Base-by-base conservation (phyloP, 148 eudicot species). In the Persicaria tinctoria region DNA sequence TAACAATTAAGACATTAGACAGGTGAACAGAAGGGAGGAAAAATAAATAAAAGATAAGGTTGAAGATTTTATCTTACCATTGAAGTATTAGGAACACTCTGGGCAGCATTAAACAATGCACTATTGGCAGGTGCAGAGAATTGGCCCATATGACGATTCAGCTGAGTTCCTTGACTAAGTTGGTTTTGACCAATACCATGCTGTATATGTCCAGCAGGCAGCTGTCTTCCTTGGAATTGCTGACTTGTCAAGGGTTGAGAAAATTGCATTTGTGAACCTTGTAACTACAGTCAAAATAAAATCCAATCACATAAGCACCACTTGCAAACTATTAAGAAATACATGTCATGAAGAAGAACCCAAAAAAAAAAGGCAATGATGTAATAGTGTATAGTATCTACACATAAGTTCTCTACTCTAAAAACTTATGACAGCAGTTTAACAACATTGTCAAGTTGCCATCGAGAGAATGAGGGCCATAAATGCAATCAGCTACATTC, bases 71-170 rank as follows among this genome's bases (percentile, higher is more conserved):
- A 27, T 71, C 89, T 85, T 45, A 96, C 99, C 97, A 92, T 89
- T 77, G 93, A 87, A 74, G 88, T 79, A 80, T 87, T 89, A 75
- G 99, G 92, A 75, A 93, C 85, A 78, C 80, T 81, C 81, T 96
- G 99, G 75, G 99, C 94, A 72, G 97, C 91, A 77, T 83, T 96
- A 81, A 89, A 96, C 74, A 96, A 78, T n/a, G 99, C 97, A 83
- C 91, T 90, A 84, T 92, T 96, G 74, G 97, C 97, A 71, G 89
- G 73, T 79, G 89, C 87, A 32, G 99, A 83, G 82, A 89, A 92
- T 82, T 96, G 99, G 73, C 90, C 91, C 71, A 92, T 78, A 63
- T 94, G 99, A 57, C 99, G 99, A 86, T 87, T 92, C 81, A 96
- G 83, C 87, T 96, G 99, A 84, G 81, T 92, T 78, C 93, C 97